phyloP scores from a whole-genome alignment of 1,284 basidiomycete genomes.

The Ceratobasidium sp. region DNA sequence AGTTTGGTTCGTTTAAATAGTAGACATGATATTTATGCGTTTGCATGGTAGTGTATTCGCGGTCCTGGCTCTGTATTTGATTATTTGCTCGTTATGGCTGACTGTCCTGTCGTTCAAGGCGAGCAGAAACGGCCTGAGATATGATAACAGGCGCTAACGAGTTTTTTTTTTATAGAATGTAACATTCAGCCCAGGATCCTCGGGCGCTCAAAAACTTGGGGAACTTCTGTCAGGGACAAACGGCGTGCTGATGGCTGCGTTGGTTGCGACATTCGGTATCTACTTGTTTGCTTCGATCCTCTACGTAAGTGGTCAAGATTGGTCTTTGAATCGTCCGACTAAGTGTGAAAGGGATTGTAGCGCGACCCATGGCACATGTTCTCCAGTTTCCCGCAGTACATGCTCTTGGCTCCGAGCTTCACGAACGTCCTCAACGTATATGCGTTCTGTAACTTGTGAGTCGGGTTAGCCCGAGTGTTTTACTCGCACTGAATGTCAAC shows the following conservation, averaged over 20 bases:
- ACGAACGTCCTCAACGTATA: conserved; percentile 96
- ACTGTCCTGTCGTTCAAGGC: conserved; percentile 81
- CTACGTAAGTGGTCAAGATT: conserved; percentile 68
- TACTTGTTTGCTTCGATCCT: conserved; percentile 87
- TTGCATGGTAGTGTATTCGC: conserved; percentile 72
- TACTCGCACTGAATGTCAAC: conserved; percentile 31
- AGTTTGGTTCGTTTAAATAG: conserved; percentile 45
- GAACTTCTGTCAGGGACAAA: conserved; percentile 78
- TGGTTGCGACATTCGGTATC: conserved; percentile 88
- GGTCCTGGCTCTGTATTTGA: conserved; percentile 77
- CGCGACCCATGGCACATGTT: conserved; percentile 98
- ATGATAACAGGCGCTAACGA: not conserved
- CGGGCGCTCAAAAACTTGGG: conserved; percentile 57
- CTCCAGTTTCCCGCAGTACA: conserved; percentile 94
- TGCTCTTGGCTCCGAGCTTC: conserved; percentile 88
- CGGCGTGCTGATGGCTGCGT: conserved; percentile 84
- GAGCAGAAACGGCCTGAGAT: conserved; percentile 45
- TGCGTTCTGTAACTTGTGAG: conserved; percentile 92
- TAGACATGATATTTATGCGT: conserved; percentile 9
- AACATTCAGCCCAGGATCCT: conserved; percentile 45
- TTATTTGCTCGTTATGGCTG: conserved; percentile 85
- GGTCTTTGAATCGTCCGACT: not conserved
- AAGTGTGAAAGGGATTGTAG: conserved; percentile 51
- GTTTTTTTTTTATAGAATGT: conserved; percentile 59
- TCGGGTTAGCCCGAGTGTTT: conserved; percentile 20